Conservation (phyloP, 106 monocot species). For the Xerophyta viscosa region DNA sequence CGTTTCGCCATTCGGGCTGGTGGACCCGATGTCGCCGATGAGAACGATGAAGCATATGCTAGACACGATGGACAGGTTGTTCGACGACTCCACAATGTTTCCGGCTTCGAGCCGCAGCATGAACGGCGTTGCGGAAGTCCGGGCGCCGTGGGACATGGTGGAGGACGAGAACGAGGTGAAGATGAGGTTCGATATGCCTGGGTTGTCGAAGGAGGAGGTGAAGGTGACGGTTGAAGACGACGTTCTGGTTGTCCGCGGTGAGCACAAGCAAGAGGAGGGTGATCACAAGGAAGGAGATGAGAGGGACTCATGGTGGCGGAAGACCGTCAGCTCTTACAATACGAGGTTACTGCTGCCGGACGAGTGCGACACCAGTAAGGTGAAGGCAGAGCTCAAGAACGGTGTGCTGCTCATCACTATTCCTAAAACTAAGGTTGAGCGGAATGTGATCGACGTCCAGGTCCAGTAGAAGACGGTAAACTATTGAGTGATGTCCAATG, state of each 20-base stretch:
- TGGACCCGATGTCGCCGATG: conserved; percentile 75
- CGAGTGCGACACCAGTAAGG: conserved; percentile 49
- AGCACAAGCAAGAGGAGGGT: conserved; percentile 29
- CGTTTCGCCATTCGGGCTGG: conserved; percentile 58
- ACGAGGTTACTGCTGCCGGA: conserved; percentile 48
- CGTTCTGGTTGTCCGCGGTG: conserved; percentile 52
- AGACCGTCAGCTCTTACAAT: conserved; percentile 36
- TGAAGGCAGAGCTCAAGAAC: conserved; percentile 72
- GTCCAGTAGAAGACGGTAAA: too few species aligned
- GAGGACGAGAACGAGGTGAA: conserved; percentile 65
- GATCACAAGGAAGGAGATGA: conserved; percentile 1
- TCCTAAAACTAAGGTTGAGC: conserved; percentile 40
- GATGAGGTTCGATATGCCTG: conserved; percentile 91
- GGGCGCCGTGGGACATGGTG: conserved; percentile 60
- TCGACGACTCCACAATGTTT: conserved; percentile 44
- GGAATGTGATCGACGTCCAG: conserved; percentile 50
- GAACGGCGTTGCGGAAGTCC: conserved; percentile 12
- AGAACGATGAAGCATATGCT: conserved; percentile 81
- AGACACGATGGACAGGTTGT: conserved; percentile 63
- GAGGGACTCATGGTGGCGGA: conserved; percentile 4
- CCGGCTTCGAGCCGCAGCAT: conserved; percentile 9
- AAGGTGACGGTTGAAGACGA: conserved; percentile 70
- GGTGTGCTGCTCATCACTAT: conserved; percentile 57
- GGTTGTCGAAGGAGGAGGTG: conserved; percentile 68
- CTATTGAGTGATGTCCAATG: too few species aligned